Evolutionary conservation across 306 rosid species (phyloP), one percentile per base, ranked within the genome.

Genomic region (Prosopis cineraria): DNA sequence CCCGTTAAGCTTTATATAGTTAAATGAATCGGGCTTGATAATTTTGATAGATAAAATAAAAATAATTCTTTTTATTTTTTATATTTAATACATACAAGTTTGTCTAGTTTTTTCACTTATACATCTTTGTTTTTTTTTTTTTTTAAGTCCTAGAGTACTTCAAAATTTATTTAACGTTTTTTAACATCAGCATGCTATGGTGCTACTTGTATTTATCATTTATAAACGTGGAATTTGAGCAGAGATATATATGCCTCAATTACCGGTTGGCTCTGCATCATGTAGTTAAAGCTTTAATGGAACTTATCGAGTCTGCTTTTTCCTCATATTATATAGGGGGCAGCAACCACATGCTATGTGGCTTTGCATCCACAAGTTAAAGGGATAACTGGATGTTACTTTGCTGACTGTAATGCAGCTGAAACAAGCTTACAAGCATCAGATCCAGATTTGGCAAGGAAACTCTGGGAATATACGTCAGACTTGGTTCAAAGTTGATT

Each of bases 341-440:
- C 93, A 13, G 97, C 94, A 22, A 88, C 93, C 2, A 80, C 94
- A 29, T 88, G 94, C 77, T 87, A 80, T 39, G 88, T 73, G 12
- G 90, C 92, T 72, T 73, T 91, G 82, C 91, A 87, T 76, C 92
- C 88, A 53, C 87, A 72, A 45, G 81, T 86, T 25, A 77, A 78
- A 84, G 92, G 89, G 69, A 66, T 81, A 31, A 78, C 34, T 63
- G 89, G 91, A 1, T 58, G 75, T 79, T 89, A 85, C 72, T 88
- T 88, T 84, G 69, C 80, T 0, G 90, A 88, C 43, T 40, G 86
- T 12, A 83, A 86, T 78, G 58, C 72, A 20, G 81, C 87, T 33
- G 81, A 82, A 78, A 80, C 89, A 73, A 91, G 88, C 66, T 53
- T 83, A 45, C 85, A 58, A 75, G 94, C 94, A 10, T 60, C 77